phyloP scores from a whole-genome alignment of 1,139 yeast genomes.

The Debaryomyces udenii region DNA sequence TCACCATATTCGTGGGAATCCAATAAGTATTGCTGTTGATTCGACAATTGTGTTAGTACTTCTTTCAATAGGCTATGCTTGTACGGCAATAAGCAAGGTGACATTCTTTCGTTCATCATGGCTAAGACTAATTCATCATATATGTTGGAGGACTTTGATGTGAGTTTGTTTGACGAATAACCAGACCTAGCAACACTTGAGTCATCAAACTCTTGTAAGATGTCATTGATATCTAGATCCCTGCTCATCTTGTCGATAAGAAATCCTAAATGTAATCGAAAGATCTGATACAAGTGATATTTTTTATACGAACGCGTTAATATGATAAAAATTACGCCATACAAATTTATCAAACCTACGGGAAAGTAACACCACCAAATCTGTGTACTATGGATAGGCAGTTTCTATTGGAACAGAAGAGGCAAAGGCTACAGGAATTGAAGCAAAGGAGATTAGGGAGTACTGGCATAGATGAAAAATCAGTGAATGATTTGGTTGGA shows the following conservation, averaged over 20 bases:
- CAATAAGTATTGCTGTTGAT: slow-evolving; percentile 75
- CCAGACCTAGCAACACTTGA: slow-evolving; percentile 15
- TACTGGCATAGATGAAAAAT: slow-evolving; percentile 16
- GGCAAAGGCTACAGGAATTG: slow-evolving; percentile 45
- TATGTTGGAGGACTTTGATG: slow-evolving; percentile 23
- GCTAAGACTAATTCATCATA: slow-evolving; percentile 53
- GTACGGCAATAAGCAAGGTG: slow-evolving; percentile 82
- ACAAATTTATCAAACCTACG: background rate
- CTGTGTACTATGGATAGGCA: slow-evolving; percentile 38
- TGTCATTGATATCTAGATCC: slow-evolving; percentile 65
- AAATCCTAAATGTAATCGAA: too few relatives aligned
- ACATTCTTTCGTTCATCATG: slow-evolving; percentile 83
- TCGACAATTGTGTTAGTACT: slow-evolving; percentile 59
- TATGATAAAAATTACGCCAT: background rate
- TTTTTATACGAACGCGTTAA: slow-evolving; percentile 2
- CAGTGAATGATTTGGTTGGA: slow-evolving; percentile 27
- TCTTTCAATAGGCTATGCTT: slow-evolving; percentile 60
- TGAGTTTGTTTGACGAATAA: slow-evolving; percentile 17
- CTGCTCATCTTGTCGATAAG: slow-evolving; percentile 2
- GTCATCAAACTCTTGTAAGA: slow-evolving; percentile 62
- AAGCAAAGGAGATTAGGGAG: slow-evolving; percentile 33
- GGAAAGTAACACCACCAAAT: background rate
- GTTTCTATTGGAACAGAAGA: slow-evolving; percentile 42
- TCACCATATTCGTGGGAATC: slow-evolving; percentile 56
- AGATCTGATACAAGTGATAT: background rate